Evolutionary conservation across 306 rosid species (phyloP), one percentile per base, ranked within the genome.

Genomic region (Cicer arietinum): DNA sequence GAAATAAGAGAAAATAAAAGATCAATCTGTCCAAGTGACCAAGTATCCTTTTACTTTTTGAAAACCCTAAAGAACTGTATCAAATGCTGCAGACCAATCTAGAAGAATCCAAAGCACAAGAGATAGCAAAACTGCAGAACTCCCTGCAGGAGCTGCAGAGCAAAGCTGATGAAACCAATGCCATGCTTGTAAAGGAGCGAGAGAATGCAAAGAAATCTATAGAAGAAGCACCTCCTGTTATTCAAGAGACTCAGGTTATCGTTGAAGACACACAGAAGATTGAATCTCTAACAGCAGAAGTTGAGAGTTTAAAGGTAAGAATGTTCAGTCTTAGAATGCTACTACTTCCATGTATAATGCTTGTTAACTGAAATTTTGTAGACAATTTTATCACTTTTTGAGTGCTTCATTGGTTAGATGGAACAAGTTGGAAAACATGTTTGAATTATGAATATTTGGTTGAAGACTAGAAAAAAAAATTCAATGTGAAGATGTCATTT

Each of bases 21-120:
- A 43, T 76, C 50, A 35, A 22, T 35, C 53, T 61, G 43, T 74
- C 57, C 75, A 11, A 74, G 40, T 64, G 42, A 22, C 62, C 22
- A 50, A 20, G 45, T 44, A 78, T 64, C 71, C 13, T 79, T 52
- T 62, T 67, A 78, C 37, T 30, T 50, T 77, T 58, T 81, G 22
- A 59, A 67, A 79, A 16, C 61, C 46, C 48, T 81, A 60, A 82
- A 60, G 30, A 46, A 50, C 79, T 57, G 77, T 72, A 20, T 76
- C 58, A 63, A 78, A 79, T 77, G 61, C 71, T 84, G 85, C 93
- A 92, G 96, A 85, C 90, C 57, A 92, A 92, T 84, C 84, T 85
- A 66, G 97, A 92, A 83, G 97, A 92, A 80, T 85, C 92, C 70
- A 92, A 92, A 80, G 81, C 87, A 67, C 91, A 92, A 71, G 97